Evolutionary conservation across 345 rosid species (phyloP).

Genomic region (Aquilaria yunnanensis): DNA sequence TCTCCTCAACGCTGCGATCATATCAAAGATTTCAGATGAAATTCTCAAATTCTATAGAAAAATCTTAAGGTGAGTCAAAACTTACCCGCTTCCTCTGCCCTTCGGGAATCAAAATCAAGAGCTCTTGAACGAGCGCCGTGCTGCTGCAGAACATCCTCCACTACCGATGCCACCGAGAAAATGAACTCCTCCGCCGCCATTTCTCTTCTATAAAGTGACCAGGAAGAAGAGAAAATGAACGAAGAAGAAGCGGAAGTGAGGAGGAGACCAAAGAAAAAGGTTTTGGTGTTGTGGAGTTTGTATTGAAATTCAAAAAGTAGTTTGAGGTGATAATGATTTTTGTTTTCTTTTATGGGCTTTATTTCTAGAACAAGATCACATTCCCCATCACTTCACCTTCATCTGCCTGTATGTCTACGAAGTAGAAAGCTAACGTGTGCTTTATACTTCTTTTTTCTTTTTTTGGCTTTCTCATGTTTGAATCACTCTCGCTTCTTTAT

Average conservation of each 20-base stretch:
- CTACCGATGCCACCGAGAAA: constrained; percentile 56
- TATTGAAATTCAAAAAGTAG: constrained; percentile 2
- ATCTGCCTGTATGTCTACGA: constrained; percentile 21
- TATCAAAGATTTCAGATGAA: constrained; percentile 1
- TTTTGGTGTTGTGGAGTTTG: neutral
- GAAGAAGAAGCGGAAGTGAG: neutral
- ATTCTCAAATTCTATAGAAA: neutral
- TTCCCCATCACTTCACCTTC: constrained; percentile 26
- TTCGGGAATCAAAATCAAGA: constrained; percentile 57
- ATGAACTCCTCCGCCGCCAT: constrained; percentile 40
- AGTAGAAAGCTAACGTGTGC: constrained; percentile 35
- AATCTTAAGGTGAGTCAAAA: neutral
- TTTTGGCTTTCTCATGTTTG: constrained; percentile 4
- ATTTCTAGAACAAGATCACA: constrained; percentile 25
- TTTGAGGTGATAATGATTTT: constrained; percentile 12
- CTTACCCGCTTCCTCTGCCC: constrained; percentile 70
- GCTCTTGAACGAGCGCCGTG: constrained; percentile 45
- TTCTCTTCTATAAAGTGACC: constrained; percentile 5
- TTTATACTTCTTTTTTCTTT: constrained; percentile 30
- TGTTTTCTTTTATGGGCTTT: constrained; percentile 11
- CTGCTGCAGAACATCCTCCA: constrained; percentile 67
- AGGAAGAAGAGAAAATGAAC: neutral
- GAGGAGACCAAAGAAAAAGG: neutral
- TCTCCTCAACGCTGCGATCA: constrained; percentile 54
- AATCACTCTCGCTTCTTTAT: constrained; percentile 2